Evolutionary conservation across 306 rosid species (phyloP), one percentile per base, ranked within the genome.

Genomic region (Cicer cuneatum): DNA sequence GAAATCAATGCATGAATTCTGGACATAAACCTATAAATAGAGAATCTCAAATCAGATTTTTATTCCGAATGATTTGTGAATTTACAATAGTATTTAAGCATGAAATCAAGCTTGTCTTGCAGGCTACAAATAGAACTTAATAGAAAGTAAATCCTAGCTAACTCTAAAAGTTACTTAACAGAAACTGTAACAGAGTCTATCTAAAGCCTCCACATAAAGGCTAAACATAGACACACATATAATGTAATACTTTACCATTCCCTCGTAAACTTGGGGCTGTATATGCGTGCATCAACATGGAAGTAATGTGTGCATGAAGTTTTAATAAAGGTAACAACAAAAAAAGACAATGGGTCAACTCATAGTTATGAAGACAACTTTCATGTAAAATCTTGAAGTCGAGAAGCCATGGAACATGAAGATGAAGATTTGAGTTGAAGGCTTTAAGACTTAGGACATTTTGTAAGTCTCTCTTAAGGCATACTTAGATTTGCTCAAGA

Each of bases 1-100:
- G 74, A 35, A 49, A 13, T 12, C 75, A 66, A 72, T 62, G 47
- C 54, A 64, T 11, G 29, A 73, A 46, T n/a, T 59, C 21, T 56
- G 19, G 68, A 56, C 5, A 52, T 42, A 21, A 79, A 62, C 14
- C 42, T 60, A 21, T 38, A 53, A 74, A 45, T 15, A 43, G 19
- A 45, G 71, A 66, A 21, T 21, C 21, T 66, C 71, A 19, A 21
- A 45, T 66, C 71, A 14, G 15, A 18, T 66, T 18, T 66, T 12
- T 11, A 11, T 66, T 66, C 12, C 12, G 39, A 42, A 65, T 13
- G 19, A 7, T 12, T 64, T 64, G 11, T 21, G 56, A 45, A 54
- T 66, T 19, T 66, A 7, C 41, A 24, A 21, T 38, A 45, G 6
- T 43, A 66, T 21, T 21, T 13, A 45, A 3, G 24, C 0, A 43